Evolutionary conservation across 768 basidiomycete genomes (phyloP), one percentile per base, ranked within the genome.

Genomic region (Termitomyces sp.): DNA sequence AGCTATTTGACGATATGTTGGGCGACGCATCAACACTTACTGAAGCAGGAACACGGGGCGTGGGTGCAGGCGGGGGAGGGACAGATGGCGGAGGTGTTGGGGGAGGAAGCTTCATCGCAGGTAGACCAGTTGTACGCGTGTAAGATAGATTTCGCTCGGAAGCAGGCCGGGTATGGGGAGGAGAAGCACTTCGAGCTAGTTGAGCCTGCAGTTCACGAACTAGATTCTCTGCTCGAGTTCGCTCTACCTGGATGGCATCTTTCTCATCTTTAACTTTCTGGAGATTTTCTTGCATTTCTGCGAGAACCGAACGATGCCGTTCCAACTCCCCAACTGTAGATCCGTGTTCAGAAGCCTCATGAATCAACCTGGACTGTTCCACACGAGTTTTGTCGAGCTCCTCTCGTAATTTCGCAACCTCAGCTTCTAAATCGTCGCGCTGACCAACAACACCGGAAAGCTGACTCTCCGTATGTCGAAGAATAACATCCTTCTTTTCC

Each of bases 1-100:
- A 78, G 29, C 81, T 75, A 37, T 84, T 81, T 12, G 87, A 86
- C 6, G 86, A 85, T 10, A 79, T 79, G 62, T 84, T 88, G 59
- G 78, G 69, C 56, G 76, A 78, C 14, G 76, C 76, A 63, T 84
- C 88, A 52, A 74, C 75, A 58, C 74, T 79, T 42, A 69, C 64
- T 21, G 66, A 57, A 32, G 65, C 59, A 57, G 74, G 49, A 58
- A 73, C 68, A 57, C 78, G 82, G 25, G 91, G 91, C 5, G 87
- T 84, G 17, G 90, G 91, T 2, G 90, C 90, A 23, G 90, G 91
- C 1, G 90, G 90, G 21, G 91, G 91, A 1, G 95, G 95, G 11
- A 92, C 82, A 32, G 89, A 81, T 0, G 94, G 95, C 11, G 95
- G 92, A 9, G 94, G 93, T 0, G 89, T 90, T 0, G 90, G 89